Evolutionary conservation across 306 rosid species (phyloP), one percentile per base, ranked within the genome.

Genomic region (Senna siamea): DNA sequence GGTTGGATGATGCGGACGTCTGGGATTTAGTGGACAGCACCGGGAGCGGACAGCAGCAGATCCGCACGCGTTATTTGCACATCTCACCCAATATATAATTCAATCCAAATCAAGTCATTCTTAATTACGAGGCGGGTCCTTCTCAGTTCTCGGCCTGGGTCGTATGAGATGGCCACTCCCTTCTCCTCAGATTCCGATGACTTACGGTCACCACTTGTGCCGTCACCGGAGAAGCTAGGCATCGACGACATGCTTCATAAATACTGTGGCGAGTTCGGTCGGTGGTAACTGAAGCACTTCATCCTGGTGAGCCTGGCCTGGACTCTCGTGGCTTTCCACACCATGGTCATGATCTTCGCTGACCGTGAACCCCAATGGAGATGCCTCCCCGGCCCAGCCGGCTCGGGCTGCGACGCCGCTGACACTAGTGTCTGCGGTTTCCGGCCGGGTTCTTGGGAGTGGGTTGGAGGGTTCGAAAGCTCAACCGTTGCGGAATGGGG

Each of bases 271-370:
- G 88, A 87, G 83, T 85, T 87, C 59, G 91, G 94, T 17, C 50
- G 66, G 35, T 89, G 91, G 91, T 91, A 89, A 69, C 41, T 77
- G 41, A 69, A 68, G 72, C 94, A 87, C 84, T 87, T 89, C 72
- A 81, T 87, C 71, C 79, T 86, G 7, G 85, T 91, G 4, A 84
- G 69, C 81, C 74, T 89, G 72, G 94, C 94, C 5, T 89, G 94
- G 94, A 88, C 88, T 0, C 85, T 89, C 11, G 91, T 85, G 83
- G 89, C 84, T 0, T 89, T 89, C 70, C 94, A 89, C 82, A 85
- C 94, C 51, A 87, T 89, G 94, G 89, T 89, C 59, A 85, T 89
- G 91, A 89, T 89, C 44, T 89, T 89, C 28, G 88, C 94, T 0
- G 91, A 89, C 76, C 85, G 85, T 0, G 83, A 89, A 41, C 91